Evolutionary conservation across 1,284 basidiomycete species (phyloP).

Genomic region (Puccinia horiana): DNA sequence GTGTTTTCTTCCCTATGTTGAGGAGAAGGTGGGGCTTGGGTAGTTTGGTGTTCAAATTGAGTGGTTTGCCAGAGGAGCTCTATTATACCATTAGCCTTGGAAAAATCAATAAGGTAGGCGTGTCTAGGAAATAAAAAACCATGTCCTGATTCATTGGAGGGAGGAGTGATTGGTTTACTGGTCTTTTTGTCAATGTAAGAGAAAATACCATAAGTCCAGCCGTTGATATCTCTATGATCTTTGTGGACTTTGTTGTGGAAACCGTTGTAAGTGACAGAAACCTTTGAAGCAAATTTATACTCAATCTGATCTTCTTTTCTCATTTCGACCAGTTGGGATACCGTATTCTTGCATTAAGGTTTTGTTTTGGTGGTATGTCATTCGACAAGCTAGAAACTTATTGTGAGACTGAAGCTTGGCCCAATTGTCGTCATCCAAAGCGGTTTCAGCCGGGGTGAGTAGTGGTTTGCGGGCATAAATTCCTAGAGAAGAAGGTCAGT

Average conservation of each 20-base stretch:
- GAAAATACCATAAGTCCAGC: constrained; percentile 12
- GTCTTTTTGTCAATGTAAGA: too few species aligned
- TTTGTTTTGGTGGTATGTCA: background rate
- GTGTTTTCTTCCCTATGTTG: too few species aligned
- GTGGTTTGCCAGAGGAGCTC: constrained; percentile 7
- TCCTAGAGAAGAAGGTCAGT: background rate
- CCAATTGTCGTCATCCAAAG: background rate
- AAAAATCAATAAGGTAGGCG: background rate
- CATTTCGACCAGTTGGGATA: background rate
- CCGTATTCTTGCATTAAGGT: constrained; percentile 5
- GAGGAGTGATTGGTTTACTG: too few species aligned
- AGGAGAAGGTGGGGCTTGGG: too few species aligned
- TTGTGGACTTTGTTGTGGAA: constrained; percentile 14
- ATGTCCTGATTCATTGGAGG: too few species aligned
- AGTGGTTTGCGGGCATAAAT: background rate
- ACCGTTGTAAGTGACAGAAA: background rate
- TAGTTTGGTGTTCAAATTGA: too few species aligned
- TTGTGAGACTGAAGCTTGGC: too few species aligned
- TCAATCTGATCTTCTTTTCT: too few species aligned
- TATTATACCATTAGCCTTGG: background rate
- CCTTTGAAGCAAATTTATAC: constrained; percentile 15
- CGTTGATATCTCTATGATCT: constrained; percentile 19
- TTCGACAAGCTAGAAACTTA: background rate
- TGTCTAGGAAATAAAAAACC: too few species aligned
- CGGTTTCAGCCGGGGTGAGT: background rate